phyloP scores from a whole-genome alignment of 2,329 filamentous ascomycete species.

The Diaporthe australafricana region DNA sequence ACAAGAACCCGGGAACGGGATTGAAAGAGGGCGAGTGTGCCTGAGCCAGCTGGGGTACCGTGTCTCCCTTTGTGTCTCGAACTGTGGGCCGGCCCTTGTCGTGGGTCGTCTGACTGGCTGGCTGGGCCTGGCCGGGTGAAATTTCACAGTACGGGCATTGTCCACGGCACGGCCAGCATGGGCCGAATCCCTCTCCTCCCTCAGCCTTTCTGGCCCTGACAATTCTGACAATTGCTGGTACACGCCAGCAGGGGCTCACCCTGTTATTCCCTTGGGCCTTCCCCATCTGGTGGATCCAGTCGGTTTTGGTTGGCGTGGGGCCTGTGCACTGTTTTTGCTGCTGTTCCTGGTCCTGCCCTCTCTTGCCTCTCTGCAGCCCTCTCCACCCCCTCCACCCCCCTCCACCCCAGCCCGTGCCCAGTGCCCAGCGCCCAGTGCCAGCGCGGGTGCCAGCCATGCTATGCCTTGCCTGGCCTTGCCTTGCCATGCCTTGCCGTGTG shows the following conservation, averaged over 20 bases:
- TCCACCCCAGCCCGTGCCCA: background rate
- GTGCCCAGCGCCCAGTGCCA: constrained; percentile 10
- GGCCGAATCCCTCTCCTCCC: background rate
- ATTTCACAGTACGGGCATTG: constrained; percentile 10
- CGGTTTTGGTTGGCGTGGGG: constrained; percentile 29
- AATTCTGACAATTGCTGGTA: constrained; percentile 25
- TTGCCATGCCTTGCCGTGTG: background rate
- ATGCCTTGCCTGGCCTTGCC: constrained; percentile 2
- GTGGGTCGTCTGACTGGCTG: constrained; percentile 24
- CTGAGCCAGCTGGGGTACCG: constrained; percentile 15
- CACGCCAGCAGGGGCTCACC: constrained; percentile 23
- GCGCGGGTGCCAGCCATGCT: constrained; percentile 15
- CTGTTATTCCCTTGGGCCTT: constrained; percentile 7
- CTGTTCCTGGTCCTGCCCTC: background rate
- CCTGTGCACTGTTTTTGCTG: constrained; percentile 34
- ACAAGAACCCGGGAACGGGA: constrained; percentile 25
- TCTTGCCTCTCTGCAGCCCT: background rate
- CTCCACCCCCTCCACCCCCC: background rate
- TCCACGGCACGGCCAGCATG: constrained; percentile 9
- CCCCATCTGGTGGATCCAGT: constrained; percentile 28
- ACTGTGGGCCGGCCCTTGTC: constrained; percentile 27
- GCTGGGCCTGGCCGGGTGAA: constrained; percentile 10
- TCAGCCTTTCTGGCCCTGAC: constrained; percentile 25
- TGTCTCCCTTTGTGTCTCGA: constrained; percentile 27
- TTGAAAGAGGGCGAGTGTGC: constrained; percentile 5